A percentile compares a stretch with the other conserved stretches of the same genome.
These are phyloP conservation scores for Calycina marina DNA, from an alignment of 2,329 filamentous ascomycete genomes.

Conservation along the genomic window DNA sequence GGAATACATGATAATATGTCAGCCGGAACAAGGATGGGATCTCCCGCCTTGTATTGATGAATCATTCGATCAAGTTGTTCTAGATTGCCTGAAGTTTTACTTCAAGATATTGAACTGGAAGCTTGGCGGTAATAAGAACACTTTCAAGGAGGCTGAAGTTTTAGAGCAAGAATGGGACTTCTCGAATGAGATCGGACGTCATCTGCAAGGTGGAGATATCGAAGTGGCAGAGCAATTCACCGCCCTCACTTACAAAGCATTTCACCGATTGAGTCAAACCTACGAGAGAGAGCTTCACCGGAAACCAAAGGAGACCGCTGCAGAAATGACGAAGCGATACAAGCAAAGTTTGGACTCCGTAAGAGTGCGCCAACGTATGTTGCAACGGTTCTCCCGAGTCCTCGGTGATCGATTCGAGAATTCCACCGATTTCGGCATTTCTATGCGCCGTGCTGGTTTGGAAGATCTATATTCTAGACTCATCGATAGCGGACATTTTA, in stretches of 20 bases:
- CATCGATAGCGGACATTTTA: constrained; percentile 70
- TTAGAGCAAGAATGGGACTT: constrained; percentile 97
- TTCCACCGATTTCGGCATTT: constrained; percentile 85
- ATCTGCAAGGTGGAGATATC: constrained; percentile 85
- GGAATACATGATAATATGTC: constrained; percentile 70
- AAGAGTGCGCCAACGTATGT: constrained; percentile 85
- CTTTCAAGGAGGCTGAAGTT: constrained; percentile 96
- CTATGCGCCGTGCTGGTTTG: constrained; percentile 52
- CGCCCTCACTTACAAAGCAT: constrained; percentile 81
- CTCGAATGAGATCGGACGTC: constrained; percentile 80
- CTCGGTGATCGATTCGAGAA: constrained; percentile 92
- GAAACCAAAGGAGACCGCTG: constrained; percentile 66
- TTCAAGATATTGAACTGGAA: constrained; percentile 99
- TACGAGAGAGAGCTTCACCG: constrained; percentile 85
- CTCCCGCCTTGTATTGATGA: constrained; percentile 93
- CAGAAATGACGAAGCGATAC: constrained; percentile 93
- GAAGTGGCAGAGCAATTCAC: constrained; percentile 97
- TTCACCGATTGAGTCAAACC: constrained; percentile 74
- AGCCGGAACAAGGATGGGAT: constrained; percentile 86
- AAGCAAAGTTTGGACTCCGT: constrained; percentile 93
- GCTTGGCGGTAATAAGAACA: constrained; percentile 92
- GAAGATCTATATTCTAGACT: constrained; percentile 70
- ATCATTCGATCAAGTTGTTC: constrained; percentile 79
- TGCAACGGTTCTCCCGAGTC: constrained; percentile 88
- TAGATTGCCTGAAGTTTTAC: constrained; percentile 92